These are phyloP conservation scores for Bipolaris gigantea DNA, from an alignment of 2,329 filamentous ascomycete species.

Conservation along the genomic window DNA sequence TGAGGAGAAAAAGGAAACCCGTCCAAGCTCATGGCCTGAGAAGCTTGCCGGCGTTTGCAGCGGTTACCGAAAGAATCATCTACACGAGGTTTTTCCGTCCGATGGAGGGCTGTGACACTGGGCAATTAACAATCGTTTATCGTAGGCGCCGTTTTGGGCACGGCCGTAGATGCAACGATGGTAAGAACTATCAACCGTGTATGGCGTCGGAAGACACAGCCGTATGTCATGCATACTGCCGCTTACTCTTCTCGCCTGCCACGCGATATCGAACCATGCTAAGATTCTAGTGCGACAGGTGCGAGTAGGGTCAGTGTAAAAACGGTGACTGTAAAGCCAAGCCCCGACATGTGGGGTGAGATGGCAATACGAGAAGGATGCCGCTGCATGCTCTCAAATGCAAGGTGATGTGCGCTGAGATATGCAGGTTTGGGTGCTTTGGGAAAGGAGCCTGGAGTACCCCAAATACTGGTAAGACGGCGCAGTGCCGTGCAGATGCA, in stretches of 20 bases:
- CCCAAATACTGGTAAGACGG: neutral
- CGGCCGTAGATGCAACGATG: neutral
- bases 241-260: neutral
- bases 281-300: neutral
- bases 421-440: neutral
- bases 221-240: neutral
- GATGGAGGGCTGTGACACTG: neutral
- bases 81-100: neutral
- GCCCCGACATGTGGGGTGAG: neutral
- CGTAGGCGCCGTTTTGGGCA: neutral
- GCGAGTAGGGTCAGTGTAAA: neutral
- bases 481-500: neutral
- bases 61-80: neutral
- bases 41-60: neutral
- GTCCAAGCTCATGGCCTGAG: neutral
- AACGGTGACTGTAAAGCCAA: neutral
- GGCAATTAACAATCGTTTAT: neutral
- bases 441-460: neutral
- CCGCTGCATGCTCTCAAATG: constrained; percentile 4
- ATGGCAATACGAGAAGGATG: neutral
- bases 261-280: neutral
- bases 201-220: neutral
- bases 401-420: neutral
- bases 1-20: neutral
- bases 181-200: neutral